Percentiles rank a stretch among this genome's conserved stretches.
Evolutionary conservation across 2,329 filamentous ascomycete genomes (phyloP).

Genomic region (Colletotrichum orbiculare): DNA sequence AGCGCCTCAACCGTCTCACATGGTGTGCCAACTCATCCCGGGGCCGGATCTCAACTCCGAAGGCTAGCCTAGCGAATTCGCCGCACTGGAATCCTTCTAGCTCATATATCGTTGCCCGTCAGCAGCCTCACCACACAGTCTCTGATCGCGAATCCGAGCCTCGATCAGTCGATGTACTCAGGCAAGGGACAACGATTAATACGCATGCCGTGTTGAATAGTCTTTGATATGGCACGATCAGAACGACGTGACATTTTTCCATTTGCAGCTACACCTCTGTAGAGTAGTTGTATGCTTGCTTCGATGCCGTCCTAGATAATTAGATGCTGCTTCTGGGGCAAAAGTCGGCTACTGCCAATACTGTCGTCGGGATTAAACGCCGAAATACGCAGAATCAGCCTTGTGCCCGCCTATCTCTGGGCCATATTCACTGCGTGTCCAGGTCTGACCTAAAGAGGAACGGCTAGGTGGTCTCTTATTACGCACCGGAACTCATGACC

Average conservation of each 20-base stretch:
- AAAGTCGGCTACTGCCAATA: background rate
- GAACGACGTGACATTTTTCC: no score
- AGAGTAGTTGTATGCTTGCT: background rate
- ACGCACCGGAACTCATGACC: background rate
- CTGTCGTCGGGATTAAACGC: background rate
- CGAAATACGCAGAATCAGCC: background rate
- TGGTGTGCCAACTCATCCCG: background rate
- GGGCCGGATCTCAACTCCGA: no score
- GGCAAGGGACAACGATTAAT: no score
- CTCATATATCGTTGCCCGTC: no score
- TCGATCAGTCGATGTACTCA: no score
- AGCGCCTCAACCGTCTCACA: conserved; percentile 19
- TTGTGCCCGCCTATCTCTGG: background rate
- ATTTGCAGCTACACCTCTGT: no score
- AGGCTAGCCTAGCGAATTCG: no score
- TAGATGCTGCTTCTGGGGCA: background rate
- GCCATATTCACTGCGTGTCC: background rate
- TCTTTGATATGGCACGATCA: no score
- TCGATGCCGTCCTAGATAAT: background rate
- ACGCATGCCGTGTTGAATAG: no score
- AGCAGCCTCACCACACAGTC: no score
- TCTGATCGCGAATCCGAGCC: no score
- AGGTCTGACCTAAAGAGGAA: conserved; percentile 11
- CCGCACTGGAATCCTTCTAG: no score
- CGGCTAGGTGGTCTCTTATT: background rate